Evolutionary conservation across 306 rosid species (phyloP), one percentile per base, ranked within the genome.

Genomic region (Luffa aegyptiaca): DNA sequence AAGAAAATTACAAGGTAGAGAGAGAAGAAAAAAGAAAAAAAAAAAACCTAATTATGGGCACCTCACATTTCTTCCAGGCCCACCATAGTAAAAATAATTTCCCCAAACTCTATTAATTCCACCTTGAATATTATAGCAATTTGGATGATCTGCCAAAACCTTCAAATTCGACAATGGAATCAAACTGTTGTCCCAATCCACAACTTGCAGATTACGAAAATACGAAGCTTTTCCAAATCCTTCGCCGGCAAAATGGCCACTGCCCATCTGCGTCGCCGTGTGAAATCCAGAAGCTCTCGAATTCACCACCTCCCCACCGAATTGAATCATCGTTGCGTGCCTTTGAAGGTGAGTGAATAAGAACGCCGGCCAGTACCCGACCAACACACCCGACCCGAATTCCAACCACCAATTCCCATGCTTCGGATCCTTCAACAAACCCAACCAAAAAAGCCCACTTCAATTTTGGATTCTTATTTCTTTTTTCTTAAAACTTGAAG

Each of bases 321-420:
- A 94, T 75, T 94, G 98, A 0, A 91, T 91, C 98, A 91, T 94
- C 81, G 93, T 94, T 74, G 97, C 98, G 82, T 90, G 97, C 55
- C 86, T 81, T 48, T 84, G 86, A 36, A 94, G 84, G 81, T 92
- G 98, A 1, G 92, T 92, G 83, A 94, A 94, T 72, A 94, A 69
- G 51, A 94, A 88, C 3, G 98, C 87, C 10, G 98, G 98, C 98
- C 98, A 94, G 21, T 94, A 94, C 61, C 98, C 97, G 2, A 94
- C 95, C 49, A 92, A 75, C 8, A 90, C 81, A 0, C 95, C 97
- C 0, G 93, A 86, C 65, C 96, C 97, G 49, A 92, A 92, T 65
- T 93, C 92, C 49, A 94, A 90, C 98, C 98, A 94, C 98, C 98
- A 94, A 33, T 94, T 88, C 11, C 98, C 98, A 72, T 94, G 98